Percentiles rank a stretch among this genome's conserved stretches.
These are phyloP conservation scores for Aspergillus oerlinghausenensis DNA, from an alignment of 2,329 filamentous ascomycete species.

Conservation along the genomic window DNA sequence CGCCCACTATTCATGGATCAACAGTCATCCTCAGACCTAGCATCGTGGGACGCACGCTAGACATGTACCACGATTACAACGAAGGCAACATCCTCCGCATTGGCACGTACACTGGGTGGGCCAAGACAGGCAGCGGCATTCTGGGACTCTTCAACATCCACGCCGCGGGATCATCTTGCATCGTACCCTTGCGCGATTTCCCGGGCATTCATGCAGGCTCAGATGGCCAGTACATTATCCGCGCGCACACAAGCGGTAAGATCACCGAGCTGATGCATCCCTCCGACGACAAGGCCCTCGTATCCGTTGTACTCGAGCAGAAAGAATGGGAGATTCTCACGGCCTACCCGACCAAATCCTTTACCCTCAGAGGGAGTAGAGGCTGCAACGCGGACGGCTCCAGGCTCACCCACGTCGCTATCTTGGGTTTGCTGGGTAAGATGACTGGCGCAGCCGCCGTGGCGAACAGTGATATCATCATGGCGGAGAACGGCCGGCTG, in stretches of 20 bases:
- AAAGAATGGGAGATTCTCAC: conserved; percentile 78
- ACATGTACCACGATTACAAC: conserved; percentile 71
- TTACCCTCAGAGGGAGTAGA: conserved; percentile 37
- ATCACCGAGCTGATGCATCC: conserved; percentile 44
- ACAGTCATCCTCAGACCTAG: conserved; percentile 80
- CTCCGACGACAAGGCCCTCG: conserved; percentile 39
- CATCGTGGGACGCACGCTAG: conserved; percentile 65
- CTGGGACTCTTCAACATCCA: conserved; percentile 82
- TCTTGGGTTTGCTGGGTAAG: conserved; percentile 75
- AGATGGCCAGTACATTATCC: conserved; percentile 62
- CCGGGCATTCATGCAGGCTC: conserved; percentile 57
- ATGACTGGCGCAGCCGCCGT: conserved; percentile 86
- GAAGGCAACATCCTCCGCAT: conserved; percentile 71
- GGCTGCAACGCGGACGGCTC: conserved; percentile 37
- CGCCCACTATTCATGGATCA: conserved; percentile 62
- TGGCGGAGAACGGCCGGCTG: conserved; percentile 57
- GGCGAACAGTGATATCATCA: conserved; percentile 55
- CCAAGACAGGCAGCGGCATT: conserved; percentile 67
- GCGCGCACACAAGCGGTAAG: conserved; percentile 64
- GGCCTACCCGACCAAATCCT: conserved; percentile 61
- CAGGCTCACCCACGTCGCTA: conserved; percentile 49
- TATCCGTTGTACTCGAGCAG: conserved; percentile 59
- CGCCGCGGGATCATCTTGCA: conserved; percentile 56
- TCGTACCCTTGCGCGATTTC: conserved; percentile 68
- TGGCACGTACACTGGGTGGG: conserved; percentile 68